Conservation (phyloP, 2,329 filamentous ascomycete species). For the Diplocarpon mali region DNA sequence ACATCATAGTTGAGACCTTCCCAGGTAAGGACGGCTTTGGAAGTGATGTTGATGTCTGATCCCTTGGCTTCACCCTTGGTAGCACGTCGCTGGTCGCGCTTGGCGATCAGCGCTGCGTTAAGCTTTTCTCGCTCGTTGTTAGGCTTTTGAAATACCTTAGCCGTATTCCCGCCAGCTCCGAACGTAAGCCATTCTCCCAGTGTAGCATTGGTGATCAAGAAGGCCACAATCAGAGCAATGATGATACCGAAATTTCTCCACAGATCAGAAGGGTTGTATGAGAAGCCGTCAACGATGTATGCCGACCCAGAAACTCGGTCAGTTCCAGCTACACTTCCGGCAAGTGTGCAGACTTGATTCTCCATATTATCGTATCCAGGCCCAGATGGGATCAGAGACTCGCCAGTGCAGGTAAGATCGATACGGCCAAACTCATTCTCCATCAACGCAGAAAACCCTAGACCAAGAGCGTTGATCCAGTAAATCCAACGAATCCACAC, state of each 20-base stretch:
- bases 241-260: slow-evolving; percentile 85
- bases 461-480: slow-evolving; percentile 63
- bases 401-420: slow-evolving; percentile 55
- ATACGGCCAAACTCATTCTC: slow-evolving; percentile 71
- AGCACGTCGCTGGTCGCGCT: slow-evolving; percentile 45
- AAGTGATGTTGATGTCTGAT: slow-evolving; percentile 43
- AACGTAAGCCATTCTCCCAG: slow-evolving; percentile 70
- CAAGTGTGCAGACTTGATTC: slow-evolving; percentile 71
- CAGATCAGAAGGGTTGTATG: slow-evolving; percentile 53
- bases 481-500: slow-evolving; percentile 73
- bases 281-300: slow-evolving; percentile 60
- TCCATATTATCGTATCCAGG: slow-evolving; percentile 58
- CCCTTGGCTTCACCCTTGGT: slow-evolving; percentile 33
- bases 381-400: slow-evolving; percentile 61
- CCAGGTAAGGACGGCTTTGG: slow-evolving; percentile 69
- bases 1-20: slow-evolving; percentile 73
- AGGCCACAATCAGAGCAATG: slow-evolving; percentile 61
- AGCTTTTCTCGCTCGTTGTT: slow-evolving; percentile 55
- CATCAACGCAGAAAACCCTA: slow-evolving; percentile 71
- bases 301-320: slow-evolving; percentile 49
- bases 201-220: slow-evolving; percentile 64
- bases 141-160: slow-evolving; percentile 65
- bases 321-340: slow-evolving; percentile 58
- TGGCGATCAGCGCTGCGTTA: slow-evolving; percentile 50
- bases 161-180: slow-evolving; percentile 69